Conservation (phyloP, 108 stramenopile species). For the Stephanodiscus minutulus region DNA sequence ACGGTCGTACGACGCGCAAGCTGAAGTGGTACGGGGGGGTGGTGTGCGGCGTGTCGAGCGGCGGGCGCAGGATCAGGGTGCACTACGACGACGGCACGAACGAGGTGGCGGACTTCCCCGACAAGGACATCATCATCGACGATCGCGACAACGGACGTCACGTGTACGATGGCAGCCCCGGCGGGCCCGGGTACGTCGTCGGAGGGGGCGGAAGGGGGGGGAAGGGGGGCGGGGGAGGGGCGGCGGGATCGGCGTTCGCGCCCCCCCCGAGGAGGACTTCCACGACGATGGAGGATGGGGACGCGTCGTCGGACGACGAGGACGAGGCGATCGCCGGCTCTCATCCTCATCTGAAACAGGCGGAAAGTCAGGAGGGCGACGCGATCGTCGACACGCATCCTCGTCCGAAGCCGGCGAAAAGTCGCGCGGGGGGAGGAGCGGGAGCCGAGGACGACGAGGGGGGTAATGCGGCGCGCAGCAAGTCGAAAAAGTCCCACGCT, state of each 20-base stretch:
- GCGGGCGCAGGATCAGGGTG: conserved; percentile 67
- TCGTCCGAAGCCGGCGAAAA: too few relatives aligned
- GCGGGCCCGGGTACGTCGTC: conserved; percentile 24
- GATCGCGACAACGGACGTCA: conserved; percentile 73
- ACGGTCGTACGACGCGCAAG: conserved; percentile 55
- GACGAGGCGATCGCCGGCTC: background rate
- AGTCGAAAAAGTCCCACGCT: background rate
- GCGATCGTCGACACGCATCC: background rate
- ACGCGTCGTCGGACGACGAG: background rate
- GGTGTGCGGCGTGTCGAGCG: conserved; percentile 49
- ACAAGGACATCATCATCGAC: conserved; percentile 85
- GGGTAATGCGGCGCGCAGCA: background rate
- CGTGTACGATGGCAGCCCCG: too few relatives aligned
- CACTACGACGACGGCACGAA: conserved; percentile 86
- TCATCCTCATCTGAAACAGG: too few relatives aligned
- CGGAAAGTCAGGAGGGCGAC: background rate
- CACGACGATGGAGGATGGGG: conserved; percentile 2
- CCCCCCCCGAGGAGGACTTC: background rate
- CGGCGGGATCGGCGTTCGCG: background rate
- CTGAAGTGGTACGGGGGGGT: conserved; percentile 81
- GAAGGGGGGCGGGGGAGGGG: conserved; percentile 1
- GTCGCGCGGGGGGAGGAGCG: too few relatives aligned
- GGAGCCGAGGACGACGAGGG: background rate
- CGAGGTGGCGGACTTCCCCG: conserved; percentile 81
- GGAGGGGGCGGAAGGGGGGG: conserved; percentile 28